A percentile compares a stretch with the other conserved stretches of the same genome.
These are phyloP conservation scores for Juglanconis sp. DNA, from an alignment of 2,329 filamentous ascomycete species.

Conservation along the genomic window DNA sequence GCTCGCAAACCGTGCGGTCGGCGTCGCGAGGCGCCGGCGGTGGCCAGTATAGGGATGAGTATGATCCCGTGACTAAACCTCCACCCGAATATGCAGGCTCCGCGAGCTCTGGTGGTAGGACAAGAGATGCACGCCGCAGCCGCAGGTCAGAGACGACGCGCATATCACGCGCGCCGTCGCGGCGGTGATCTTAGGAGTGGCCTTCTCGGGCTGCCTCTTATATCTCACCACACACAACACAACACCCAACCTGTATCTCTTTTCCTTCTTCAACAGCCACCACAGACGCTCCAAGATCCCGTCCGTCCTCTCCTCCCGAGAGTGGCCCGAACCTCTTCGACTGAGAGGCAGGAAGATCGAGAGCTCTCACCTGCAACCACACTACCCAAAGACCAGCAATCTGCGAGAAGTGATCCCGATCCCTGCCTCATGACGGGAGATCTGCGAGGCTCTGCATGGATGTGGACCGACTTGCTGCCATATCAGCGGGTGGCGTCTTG, in stretches of 20 bases:
- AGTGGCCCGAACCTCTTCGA: constrained; percentile 15
- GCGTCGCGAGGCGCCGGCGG: constrained; percentile 5
- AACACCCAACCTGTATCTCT: constrained; percentile 10
- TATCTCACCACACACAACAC: neutral
- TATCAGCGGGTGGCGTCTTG: neutral
- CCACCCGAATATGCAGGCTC: constrained; percentile 19
- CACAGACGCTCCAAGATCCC: constrained; percentile 3
- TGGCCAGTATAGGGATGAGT: constrained; percentile 12
- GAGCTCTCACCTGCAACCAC: neutral
- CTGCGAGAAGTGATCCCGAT: neutral
- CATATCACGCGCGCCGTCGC: constrained; percentile 15
- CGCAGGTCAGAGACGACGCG: constrained; percentile 17
- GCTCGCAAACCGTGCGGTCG: constrained; percentile 6
- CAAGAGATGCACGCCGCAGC: constrained; percentile 30
- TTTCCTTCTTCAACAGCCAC: constrained; percentile 14
- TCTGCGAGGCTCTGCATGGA: constrained; percentile 4
- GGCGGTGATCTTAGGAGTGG: constrained; percentile 13
- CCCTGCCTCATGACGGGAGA: neutral
- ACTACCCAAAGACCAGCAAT: neutral
- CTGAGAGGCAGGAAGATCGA: constrained; percentile 15
- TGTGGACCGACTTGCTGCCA: neutral
- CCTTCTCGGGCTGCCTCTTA: constrained; percentile 3
- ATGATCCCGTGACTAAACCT: constrained; percentile 18
- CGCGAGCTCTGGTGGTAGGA: constrained; percentile 44
- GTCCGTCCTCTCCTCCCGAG: constrained; percentile 18